Evolutionary conservation across 2,329 filamentous ascomycete genomes (phyloP).

Genomic region (Alternaria triticimaculans): DNA sequence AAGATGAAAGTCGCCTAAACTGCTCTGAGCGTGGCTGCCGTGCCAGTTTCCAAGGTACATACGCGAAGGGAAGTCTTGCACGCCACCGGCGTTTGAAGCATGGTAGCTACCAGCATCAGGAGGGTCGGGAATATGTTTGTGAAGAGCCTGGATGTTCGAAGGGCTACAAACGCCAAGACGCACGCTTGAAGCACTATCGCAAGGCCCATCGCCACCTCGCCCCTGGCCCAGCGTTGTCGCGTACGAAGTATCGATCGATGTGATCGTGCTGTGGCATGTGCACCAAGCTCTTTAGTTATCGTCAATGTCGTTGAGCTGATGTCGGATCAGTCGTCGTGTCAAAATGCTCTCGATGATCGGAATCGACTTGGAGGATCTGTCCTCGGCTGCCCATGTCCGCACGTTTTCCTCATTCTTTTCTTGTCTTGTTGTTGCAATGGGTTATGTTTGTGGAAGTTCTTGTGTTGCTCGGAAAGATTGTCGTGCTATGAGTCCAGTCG

Average conservation of each 20-base stretch:
- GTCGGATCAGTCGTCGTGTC: too few relatives aligned
- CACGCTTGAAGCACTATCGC: conserved; percentile 17
- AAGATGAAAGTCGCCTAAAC: accelerated
- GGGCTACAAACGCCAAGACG: conserved; percentile 10
- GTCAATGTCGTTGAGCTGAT: too few relatives aligned
- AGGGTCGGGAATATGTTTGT: background rate
- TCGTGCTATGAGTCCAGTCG: too few relatives aligned
- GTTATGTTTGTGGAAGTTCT: too few relatives aligned
- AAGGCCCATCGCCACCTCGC: background rate
- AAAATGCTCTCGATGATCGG: too few relatives aligned
- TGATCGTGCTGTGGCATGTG: background rate
- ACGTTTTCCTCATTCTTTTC: too few relatives aligned
- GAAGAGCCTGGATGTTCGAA: background rate
- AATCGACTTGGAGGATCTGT: too few relatives aligned
- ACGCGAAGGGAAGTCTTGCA: conserved; percentile 2
- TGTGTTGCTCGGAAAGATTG: too few relatives aligned
- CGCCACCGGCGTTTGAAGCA: conserved; percentile 10
- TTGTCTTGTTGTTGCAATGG: too few relatives aligned
- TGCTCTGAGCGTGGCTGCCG: background rate
- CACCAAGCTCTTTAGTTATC: background rate
- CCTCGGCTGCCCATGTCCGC: too few relatives aligned
- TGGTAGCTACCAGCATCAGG: background rate
- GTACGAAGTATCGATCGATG: background rate
- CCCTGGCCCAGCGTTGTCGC: background rate
- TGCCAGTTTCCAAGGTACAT: background rate